Percentiles rank a stretch among this genome's conserved stretches.
Evolutionary conservation across 1,139 yeast species (phyloP).

Genomic region (Torulaspora pretoriensis): DNA sequence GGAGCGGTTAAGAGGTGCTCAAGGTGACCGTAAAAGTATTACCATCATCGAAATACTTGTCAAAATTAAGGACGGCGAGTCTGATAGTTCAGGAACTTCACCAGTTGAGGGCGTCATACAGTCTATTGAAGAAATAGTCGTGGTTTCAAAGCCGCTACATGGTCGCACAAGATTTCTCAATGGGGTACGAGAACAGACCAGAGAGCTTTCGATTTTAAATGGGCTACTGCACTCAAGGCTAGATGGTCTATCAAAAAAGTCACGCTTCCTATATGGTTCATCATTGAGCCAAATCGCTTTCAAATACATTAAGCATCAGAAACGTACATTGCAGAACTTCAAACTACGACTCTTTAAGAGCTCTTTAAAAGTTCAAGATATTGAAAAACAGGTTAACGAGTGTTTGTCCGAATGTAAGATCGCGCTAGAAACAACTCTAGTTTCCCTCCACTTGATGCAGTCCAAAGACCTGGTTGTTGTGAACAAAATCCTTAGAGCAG

Average conservation of each 20-base stretch:
- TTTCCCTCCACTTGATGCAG: background rate
- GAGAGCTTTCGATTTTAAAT: background rate
- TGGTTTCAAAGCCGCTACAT: background rate
- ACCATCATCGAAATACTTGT: conserved; percentile 4
- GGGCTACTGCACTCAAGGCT: background rate
- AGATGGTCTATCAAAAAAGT: background rate
- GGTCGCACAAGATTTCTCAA: background rate
- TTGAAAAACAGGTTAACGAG: background rate
- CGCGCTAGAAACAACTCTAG: conserved; percentile 2
- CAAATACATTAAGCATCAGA: conserved; percentile 6
- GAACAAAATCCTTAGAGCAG: background rate
- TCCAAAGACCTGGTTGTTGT: background rate
- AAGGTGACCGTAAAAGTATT: conserved; percentile 7
- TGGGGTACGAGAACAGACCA: background rate
- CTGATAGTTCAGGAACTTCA: background rate
- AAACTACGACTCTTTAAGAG: background rate
- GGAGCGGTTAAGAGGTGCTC: conserved; percentile 9
- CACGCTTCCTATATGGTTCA: conserved; percentile 5
- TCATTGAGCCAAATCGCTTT: conserved; percentile 3
- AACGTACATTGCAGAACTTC: background rate
- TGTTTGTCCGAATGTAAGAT: background rate
- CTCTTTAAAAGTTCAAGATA: background rate
- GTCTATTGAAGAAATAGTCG: conserved; percentile 8
- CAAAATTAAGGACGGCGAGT: background rate
- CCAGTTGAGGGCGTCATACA: conserved; percentile 5